Evolutionary conservation across 495 filamentous ascomycete genomes (phyloP).

Genomic region (Neurospora sp.): DNA sequence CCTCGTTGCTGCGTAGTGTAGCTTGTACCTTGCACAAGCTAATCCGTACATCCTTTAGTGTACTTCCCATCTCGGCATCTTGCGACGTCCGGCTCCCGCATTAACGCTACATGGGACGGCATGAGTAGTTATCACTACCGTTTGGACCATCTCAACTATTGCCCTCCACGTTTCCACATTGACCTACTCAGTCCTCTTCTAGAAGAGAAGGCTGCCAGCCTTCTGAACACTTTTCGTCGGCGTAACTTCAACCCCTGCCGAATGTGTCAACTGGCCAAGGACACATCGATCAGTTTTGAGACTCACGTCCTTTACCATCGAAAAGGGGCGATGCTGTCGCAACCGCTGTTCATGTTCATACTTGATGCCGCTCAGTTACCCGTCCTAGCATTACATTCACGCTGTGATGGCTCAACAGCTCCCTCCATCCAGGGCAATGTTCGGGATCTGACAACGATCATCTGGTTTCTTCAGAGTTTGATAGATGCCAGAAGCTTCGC

Average conservation of each 20-base stretch:
- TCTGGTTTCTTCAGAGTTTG: not conserved
- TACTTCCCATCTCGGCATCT: not conserved
- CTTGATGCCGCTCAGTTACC: not conserved
- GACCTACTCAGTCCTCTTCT: not conserved
- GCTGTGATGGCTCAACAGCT: not conserved
- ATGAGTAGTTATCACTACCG: not conserved
- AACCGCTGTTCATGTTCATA: not conserved
- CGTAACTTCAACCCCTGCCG: not conserved
- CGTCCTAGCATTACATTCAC: not conserved
- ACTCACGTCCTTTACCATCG: not conserved
- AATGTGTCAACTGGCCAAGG: not conserved
- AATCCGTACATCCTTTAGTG: not conserved
- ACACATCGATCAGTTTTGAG: not conserved
- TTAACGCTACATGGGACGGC: not conserved
- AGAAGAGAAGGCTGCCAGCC: not conserved
- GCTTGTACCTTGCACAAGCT: not conserved
- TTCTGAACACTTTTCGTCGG: not conserved
- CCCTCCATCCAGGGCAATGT: not conserved
- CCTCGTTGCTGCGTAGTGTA: not conserved
- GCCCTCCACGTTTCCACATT: not conserved
- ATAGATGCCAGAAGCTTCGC: not conserved
- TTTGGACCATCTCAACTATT: not conserved
- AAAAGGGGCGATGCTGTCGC: not conserved
- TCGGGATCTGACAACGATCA: not conserved
- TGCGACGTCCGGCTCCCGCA: not conserved